phyloP scores from a whole-genome alignment of 345 rosid genomes.

The Lepidium didymum region DNA sequence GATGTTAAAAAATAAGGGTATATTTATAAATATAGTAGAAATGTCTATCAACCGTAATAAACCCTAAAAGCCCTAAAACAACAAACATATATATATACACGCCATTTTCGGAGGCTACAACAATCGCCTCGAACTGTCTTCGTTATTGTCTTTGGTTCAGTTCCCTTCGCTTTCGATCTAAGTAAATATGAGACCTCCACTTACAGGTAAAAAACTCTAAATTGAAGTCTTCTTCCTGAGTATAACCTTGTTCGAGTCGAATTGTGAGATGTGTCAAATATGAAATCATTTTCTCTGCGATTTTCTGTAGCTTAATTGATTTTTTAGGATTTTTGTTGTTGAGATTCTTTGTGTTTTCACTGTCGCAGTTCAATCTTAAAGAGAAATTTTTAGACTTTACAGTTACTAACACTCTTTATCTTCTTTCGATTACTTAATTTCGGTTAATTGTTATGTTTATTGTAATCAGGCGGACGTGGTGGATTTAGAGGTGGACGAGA shows the following conservation, averaged over 20 bases:
- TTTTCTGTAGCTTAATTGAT: not conserved
- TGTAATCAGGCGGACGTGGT: constrained; percentile 4
- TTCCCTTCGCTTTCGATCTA: not conserved
- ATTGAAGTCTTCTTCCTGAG: not conserved
- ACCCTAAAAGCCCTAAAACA: constrained; percentile 1
- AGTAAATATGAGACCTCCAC: constrained; percentile 13
- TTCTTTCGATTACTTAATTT: not conserved
- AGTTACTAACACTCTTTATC: no score
- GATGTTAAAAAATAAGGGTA: no score
- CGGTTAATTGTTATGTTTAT: not conserved
- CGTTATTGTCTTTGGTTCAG: not conserved
- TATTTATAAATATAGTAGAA: not conserved
- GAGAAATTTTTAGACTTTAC: not conserved
- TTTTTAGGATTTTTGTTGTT: not conserved
- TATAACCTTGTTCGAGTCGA: not conserved
- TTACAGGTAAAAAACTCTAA: not conserved
- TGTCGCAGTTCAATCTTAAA: not conserved
- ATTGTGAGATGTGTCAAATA: not conserved
- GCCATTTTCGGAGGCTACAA: not conserved
- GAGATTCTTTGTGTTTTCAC: not conserved
- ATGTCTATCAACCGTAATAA: not conserved
- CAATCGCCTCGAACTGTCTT: not conserved
- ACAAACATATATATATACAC: not conserved
- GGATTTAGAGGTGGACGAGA: constrained; percentile 40
- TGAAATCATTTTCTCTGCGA: not conserved